These are phyloP conservation scores for Pyrus pyrifolia DNA, from an alignment of 306 rosid genomes.

Conservation along the genomic window DNA sequence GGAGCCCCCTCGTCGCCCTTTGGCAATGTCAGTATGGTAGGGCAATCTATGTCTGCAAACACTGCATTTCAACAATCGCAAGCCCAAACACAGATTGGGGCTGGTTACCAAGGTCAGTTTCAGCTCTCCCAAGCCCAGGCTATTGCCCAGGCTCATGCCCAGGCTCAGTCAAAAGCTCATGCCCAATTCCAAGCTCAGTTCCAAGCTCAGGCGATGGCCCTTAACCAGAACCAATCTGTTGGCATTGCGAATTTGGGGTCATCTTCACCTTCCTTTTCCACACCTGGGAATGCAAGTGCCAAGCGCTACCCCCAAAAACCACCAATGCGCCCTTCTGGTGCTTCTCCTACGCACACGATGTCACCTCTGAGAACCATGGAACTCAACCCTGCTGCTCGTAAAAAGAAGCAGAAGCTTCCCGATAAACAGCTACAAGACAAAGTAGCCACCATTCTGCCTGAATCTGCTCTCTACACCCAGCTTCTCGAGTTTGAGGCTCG, in stretches of 20 bases:
- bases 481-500: slow-evolving; percentile 96
- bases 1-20: slow-evolving; percentile 77
- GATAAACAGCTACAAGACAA: slow-evolving; percentile 88
- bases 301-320: slow-evolving; percentile 78
- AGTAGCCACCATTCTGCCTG: slow-evolving; percentile 82
- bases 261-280: slow-evolving; percentile 40
- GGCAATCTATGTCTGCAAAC: slow-evolving; percentile 47
- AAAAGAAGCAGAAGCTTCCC: slow-evolving; percentile 93
- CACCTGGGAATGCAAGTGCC: slow-evolving; percentile 40
- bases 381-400: slow-evolving; percentile 60
- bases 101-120: slow-evolving; percentile 71
- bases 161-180: slow-evolving; percentile 78
- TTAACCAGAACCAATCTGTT: slow-evolving; percentile 52
- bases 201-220: slow-evolving; percentile 64
- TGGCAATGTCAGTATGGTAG: slow-evolving; percentile 65
- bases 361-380: slow-evolving; percentile 82
- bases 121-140: slow-evolving; percentile 91
- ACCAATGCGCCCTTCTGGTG: slow-evolving; percentile 71
- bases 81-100: slow-evolving; percentile 59
- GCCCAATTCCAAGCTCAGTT: slow-evolving; percentile 92
- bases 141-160: slow-evolving; percentile 89
- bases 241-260: slow-evolving; percentile 60
- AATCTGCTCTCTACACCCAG: slow-evolving; percentile 90
- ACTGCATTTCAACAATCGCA: slow-evolving; percentile 66
- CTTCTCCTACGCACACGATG: slow-evolving; percentile 45